Evolutionary conservation across 1,284 basidiomycete species (phyloP).

Genomic region (Ustilago xerochloae): DNA sequence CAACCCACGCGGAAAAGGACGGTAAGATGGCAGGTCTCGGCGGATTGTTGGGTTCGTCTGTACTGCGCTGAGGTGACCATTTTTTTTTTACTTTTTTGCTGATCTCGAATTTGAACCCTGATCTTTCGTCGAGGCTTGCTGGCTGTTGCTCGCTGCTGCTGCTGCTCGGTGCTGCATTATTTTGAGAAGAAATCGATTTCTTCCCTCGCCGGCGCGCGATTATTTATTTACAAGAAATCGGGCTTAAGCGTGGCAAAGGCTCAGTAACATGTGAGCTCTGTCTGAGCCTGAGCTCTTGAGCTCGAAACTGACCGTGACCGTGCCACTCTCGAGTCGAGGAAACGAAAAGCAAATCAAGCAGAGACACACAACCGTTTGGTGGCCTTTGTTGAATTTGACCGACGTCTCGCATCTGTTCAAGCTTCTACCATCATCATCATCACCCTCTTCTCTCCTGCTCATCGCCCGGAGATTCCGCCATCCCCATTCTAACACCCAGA

Average conservation of each 20-base stretch:
- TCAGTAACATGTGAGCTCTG: neutral
- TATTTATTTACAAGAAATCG: neutral
- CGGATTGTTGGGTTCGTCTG: neutral
- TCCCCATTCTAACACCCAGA: neutral
- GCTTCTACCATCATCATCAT: conserved; percentile 4
- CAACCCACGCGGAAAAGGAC: conserved; percentile 5
- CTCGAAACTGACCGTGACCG: conserved; percentile 5
- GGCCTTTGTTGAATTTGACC: conserved; percentile 15
- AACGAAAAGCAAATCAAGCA: neutral
- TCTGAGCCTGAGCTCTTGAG: no score
- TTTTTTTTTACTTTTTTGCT: neutral
- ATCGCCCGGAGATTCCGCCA: conserved; percentile 19
- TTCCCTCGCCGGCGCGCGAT: conserved; percentile 1
- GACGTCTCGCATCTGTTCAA: conserved; percentile 1
- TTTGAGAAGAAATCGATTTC: conserved; percentile 8
- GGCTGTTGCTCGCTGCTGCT: no score
- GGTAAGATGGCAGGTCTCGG: neutral
- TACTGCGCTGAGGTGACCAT: neutral
- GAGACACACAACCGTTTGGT: conserved; percentile 9
- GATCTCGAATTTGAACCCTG: conserved; percentile 1
- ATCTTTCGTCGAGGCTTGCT: no score
- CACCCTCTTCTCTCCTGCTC: conserved; percentile 3
- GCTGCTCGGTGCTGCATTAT: no score
- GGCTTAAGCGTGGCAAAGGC: no score
- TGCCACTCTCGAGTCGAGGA: conserved; percentile 9